phyloP scores from a whole-genome alignment of 371 early-diverging fungal species.

The Globomyces sp. region DNA sequence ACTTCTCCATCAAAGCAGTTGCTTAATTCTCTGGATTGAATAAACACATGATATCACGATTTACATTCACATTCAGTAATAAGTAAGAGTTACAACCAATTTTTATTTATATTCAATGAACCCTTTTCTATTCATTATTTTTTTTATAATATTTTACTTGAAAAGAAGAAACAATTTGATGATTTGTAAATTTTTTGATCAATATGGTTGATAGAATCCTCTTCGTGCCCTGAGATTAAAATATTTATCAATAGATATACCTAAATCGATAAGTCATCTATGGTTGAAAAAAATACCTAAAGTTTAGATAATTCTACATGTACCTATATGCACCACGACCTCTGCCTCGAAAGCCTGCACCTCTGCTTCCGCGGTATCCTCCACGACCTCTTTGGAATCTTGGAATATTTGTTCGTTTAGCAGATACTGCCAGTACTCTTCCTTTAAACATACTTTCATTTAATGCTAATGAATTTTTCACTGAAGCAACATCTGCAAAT shows the following conservation, averaged over 20 bases:
- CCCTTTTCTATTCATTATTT: no score
- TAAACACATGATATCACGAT: not conserved
- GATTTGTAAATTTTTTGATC: slow-evolving; percentile 22
- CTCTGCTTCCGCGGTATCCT: slow-evolving; percentile 65
- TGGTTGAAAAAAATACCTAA: not conserved
- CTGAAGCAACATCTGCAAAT: slow-evolving; percentile 83
- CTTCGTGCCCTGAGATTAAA: slow-evolving; percentile 57
- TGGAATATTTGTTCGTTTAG: slow-evolving; percentile 97
- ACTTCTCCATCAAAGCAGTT: slow-evolving; percentile 36
- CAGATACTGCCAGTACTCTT: slow-evolving; percentile 77
- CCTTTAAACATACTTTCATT: slow-evolving; percentile 89
- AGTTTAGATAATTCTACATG: no score
- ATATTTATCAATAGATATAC: not conserved
- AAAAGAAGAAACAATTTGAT: not conserved
- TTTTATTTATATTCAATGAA: no score
- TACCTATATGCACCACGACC: slow-evolving; percentile 19
- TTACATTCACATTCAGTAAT: no score
- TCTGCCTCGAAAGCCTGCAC: slow-evolving; percentile 32
- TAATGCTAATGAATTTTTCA: slow-evolving; percentile 83
- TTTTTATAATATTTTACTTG: no score
- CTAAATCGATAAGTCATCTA: no score
- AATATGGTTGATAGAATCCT: slow-evolving; percentile 66
- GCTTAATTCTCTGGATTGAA: slow-evolving; percentile 18
- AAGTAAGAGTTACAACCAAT: no score
- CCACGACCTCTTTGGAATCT: slow-evolving; percentile 69